These are phyloP conservation scores for Penicillium pancosmium DNA, from an alignment of 495 filamentous ascomycete species.

Conservation along the genomic window DNA sequence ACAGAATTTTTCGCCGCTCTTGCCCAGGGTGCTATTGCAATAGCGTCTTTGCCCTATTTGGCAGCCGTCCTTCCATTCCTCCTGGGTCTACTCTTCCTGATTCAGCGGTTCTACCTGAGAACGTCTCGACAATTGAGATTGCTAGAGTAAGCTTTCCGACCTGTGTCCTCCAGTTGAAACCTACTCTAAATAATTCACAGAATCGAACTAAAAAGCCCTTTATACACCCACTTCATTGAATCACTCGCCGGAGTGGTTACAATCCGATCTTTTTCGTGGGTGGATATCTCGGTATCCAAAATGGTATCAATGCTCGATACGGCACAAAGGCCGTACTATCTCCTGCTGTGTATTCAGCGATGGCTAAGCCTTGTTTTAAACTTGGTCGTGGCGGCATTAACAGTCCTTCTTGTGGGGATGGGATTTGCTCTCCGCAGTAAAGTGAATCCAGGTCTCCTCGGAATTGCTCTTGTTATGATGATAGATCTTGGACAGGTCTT, in stretches of 20 bases:
- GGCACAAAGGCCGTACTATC: slow-evolving; percentile 45
- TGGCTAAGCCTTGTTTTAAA: slow-evolving; percentile 38
- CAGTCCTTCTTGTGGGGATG: slow-evolving; percentile 27
- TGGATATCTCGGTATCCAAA: slow-evolving; percentile 2
- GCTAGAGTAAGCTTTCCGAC: slow-evolving; percentile 50
- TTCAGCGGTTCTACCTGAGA: slow-evolving; percentile 83
- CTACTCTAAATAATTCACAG: not conserved
- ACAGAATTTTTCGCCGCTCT: slow-evolving; percentile 23
- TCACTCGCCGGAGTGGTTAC: slow-evolving; percentile 40
- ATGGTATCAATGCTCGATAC: slow-evolving; percentile 32
- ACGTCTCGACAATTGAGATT: slow-evolving; percentile 82
- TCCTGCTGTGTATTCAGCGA: slow-evolving; percentile 44
- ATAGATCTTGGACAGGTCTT: slow-evolving; percentile 26
- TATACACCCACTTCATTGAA: slow-evolving; percentile 49
- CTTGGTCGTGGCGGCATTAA: slow-evolving; percentile 25
- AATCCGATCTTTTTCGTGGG: slow-evolving; percentile 47
- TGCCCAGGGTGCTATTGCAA: slow-evolving; percentile 24
- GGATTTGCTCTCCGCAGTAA: slow-evolving; percentile 21
- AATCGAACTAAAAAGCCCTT: slow-evolving; percentile 45
- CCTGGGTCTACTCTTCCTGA: slow-evolving; percentile 50
- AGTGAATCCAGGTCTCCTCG: slow-evolving; percentile 28
- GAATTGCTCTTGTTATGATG: slow-evolving; percentile 33
- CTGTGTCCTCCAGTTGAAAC: not conserved
- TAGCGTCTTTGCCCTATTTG: slow-evolving; percentile 36
- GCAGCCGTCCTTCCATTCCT: slow-evolving; percentile 27